Percentiles rank a stretch among this genome's conserved stretches.
Evolutionary conservation across 2,329 filamentous ascomycete genomes (phyloP).

Genomic region (Aspergillus transmontanensis): DNA sequence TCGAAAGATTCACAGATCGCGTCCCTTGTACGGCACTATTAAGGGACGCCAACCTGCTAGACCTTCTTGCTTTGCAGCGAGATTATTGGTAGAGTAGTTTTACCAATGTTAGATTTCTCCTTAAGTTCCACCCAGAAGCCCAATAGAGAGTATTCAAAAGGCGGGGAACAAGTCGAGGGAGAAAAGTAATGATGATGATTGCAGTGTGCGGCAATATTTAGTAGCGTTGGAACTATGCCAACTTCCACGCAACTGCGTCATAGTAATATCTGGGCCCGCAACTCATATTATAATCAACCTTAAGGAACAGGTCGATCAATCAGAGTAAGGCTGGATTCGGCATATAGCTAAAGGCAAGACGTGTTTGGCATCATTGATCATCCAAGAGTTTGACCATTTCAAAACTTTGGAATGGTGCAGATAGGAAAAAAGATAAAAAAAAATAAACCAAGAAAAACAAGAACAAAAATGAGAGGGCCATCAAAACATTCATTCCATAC

Average conservation of each 20-base stretch:
- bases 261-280: not conserved
- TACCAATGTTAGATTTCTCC: slow-evolving; percentile 40
- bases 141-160: not conserved
- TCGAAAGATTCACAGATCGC: not conserved
- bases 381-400: slow-evolving; percentile 3
- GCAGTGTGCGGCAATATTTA: not conserved
- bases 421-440: not conserved
- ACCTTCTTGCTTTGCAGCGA: slow-evolving; percentile 16
- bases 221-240: not conserved
- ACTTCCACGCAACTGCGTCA: not conserved
- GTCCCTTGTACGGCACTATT: not conserved
- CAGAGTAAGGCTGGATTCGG: not conserved
- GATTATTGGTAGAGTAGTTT: slow-evolving; percentile 23
- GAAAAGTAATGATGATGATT: slow-evolving; percentile 10
- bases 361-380: slow-evolving; percentile 1
- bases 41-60: slow-evolving; percentile 3
- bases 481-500: slow-evolving; percentile 29
- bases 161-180: not conserved
- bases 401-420: not conserved
- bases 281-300: not conserved
- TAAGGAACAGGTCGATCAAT: not conserved
- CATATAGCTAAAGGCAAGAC: not conserved
- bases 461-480: slow-evolving; percentile 4
- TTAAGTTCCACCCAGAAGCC: slow-evolving; percentile 31
- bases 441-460: slow-evolving; percentile 5